Percentiles rank a stretch among this genome's conserved stretches.
Evolutionary conservation across 2,329 filamentous ascomycete species (phyloP).

Genomic region (Celoporthe dispersa): DNA sequence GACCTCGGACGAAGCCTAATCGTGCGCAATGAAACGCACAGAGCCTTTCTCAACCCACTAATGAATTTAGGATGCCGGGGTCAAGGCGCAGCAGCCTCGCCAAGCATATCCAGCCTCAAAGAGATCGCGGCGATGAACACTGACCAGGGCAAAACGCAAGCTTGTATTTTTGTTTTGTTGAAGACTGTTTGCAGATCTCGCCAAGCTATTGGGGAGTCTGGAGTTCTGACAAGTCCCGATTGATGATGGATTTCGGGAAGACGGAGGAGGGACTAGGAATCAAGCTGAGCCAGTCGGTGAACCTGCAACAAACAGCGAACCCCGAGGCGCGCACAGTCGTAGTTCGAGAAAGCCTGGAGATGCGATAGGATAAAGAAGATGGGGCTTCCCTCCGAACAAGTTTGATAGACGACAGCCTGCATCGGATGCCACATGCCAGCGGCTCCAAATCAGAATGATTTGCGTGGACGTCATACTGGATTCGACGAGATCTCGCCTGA

Average conservation of each 20-base stretch:
- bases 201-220: background rate
- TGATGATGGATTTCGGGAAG: background rate
- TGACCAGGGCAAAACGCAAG: background rate
- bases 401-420: constrained; percentile 10
- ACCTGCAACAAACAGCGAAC: background rate
- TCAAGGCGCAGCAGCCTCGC: background rate
- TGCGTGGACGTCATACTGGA: constrained; percentile 10
- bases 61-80: background rate
- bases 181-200: background rate
- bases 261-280: background rate
- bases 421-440: background rate
- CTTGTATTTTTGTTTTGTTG: background rate
- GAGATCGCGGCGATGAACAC: background rate
- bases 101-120: background rate
- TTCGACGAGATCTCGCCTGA: constrained; percentile 9
- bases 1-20: constrained; percentile 20
- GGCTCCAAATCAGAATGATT: background rate
- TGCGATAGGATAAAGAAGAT: background rate
- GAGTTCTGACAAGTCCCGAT: background rate
- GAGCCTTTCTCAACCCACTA: constrained; percentile 8
- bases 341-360: background rate
- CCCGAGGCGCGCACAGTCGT: background rate
- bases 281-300: background rate
- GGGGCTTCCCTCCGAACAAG: background rate
- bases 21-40: constrained; percentile 22